phyloP scores from a whole-genome alignment of 441 rosid genomes.

The Sinapis alba region DNA sequence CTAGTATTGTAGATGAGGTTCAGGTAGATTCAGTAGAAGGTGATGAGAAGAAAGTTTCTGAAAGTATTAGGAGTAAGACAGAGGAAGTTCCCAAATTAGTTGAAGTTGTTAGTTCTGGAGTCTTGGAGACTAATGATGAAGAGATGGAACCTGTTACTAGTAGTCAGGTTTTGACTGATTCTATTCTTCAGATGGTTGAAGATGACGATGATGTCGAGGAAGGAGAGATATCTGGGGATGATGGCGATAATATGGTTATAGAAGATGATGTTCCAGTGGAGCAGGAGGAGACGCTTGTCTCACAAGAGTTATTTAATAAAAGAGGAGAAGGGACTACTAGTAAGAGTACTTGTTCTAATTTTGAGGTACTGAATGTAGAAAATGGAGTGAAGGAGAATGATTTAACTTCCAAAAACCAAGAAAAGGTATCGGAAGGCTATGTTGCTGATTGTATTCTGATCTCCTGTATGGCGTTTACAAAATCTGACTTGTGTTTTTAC shows the following conservation, averaged over 20 bases:
- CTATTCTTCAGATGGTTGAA: constrained; percentile 40
- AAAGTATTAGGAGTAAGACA: constrained; percentile 8
- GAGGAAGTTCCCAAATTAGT: constrained; percentile 29
- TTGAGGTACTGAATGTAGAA: constrained; percentile 34
- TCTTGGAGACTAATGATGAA: constrained; percentile 36
- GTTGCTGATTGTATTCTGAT: not conserved
- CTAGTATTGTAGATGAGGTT: constrained; percentile 15
- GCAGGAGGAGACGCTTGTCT: constrained; percentile 39
- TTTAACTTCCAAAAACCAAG: constrained; percentile 41
- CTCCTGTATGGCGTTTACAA: constrained; percentile 8
- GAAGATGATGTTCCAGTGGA: constrained; percentile 37
- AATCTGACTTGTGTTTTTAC: constrained; percentile 20
- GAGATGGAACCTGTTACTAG: constrained; percentile 39
- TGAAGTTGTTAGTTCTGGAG: constrained; percentile 37
- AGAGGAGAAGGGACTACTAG: constrained; percentile 23
- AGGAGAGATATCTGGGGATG: constrained; percentile 67
- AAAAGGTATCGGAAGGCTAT: constrained; percentile 47
- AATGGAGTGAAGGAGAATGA: constrained; percentile 36
- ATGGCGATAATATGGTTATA: constrained; percentile 36
- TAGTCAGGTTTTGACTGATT: constrained; percentile 25
- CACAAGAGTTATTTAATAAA: constrained; percentile 34
- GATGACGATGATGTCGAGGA: constrained; percentile 65
- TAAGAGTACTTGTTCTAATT: constrained; percentile 24
- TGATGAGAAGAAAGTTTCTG: constrained; percentile 30
- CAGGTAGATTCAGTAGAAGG: constrained; percentile 36